These are phyloP conservation scores for Cordyceps farinosa DNA, from an alignment of 2,329 filamentous ascomycete genomes.

Conservation along the genomic window DNA sequence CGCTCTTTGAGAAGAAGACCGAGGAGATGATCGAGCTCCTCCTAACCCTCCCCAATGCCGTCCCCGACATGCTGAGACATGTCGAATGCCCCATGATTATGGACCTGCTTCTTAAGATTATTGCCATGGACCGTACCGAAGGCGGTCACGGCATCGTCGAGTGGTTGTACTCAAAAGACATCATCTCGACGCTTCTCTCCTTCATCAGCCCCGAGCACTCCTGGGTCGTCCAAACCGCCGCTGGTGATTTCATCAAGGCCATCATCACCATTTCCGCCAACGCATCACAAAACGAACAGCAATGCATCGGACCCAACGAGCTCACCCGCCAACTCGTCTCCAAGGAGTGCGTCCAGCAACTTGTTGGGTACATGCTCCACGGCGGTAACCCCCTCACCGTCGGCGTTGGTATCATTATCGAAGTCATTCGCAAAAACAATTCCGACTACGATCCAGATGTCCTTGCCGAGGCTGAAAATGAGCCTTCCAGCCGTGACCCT, in stretches of 20 bases:
- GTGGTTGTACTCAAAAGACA: constrained; percentile 88
- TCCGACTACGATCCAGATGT: constrained; percentile 97
- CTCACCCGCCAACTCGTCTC: constrained; percentile 94
- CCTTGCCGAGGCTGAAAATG: constrained; percentile 71
- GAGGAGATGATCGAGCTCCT: constrained; percentile 93
- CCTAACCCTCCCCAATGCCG: constrained; percentile 75
- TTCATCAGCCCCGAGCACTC: constrained; percentile 82
- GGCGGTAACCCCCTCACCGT: constrained; percentile 94
- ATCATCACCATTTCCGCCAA: constrained; percentile 99
- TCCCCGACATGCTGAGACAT: constrained; percentile 83
- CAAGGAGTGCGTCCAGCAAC: constrained; percentile 71
- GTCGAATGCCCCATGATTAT: constrained; percentile 98
- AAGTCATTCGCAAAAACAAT: constrained; percentile 98
- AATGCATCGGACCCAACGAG: constrained; percentile 97
- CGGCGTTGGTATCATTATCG: constrained; percentile 94
- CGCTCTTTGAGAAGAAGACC: constrained; percentile 96
- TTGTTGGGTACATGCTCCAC: constrained; percentile 88
- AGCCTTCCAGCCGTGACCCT: constrained; percentile 82
- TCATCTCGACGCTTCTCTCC: constrained; percentile 82
- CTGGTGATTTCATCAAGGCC: constrained; percentile 95
- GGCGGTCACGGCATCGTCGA: constrained; percentile 91
- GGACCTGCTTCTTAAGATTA: constrained; percentile 94
- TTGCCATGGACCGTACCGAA: constrained; percentile 89
- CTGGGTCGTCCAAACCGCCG: constrained; percentile 90
- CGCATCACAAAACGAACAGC: constrained; percentile 94